Base-by-base conservation (phyloP, 441 rosid species). In the Macaranga tanarius region DNA sequence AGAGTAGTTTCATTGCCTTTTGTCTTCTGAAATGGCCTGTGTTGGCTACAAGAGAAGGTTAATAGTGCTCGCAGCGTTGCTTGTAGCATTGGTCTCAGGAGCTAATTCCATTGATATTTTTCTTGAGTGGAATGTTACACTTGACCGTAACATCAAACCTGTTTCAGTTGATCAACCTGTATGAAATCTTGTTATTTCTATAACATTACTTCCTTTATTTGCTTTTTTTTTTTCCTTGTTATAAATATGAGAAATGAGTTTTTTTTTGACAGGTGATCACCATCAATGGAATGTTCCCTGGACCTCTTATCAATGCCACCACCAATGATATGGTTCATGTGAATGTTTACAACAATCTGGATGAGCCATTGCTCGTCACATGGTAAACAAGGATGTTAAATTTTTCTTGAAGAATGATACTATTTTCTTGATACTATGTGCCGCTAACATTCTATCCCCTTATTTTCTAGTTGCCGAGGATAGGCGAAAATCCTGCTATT, bases 211-310 rank as follows among this genome's bases (percentile, higher is more conserved):
- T 63, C 15, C 19, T 10, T 34, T 25, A 3, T 65, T 10, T 31
- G 0, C 13, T 0, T 25, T n/a, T n/a, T n/a, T n/a, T n/a, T n/a
- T n/a, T n/a, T n/a, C n/a, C n/a, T n/a, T n/a, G n/a, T n/a, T n/a
- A n/a, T n/a, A n/a, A n/a, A n/a, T n/a, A n/a, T n/a, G n/a, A n/a
- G 10, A 42, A 42, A 42, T 42, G 47, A 7, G 47, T 42, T 42
- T n/a, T 13, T 38, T 2, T 40, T 7, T 52, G 19, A 52, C 23
- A 52, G 57, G 88, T 86, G 10, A 87, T 89, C 73, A 51, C 85
- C 73, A 89, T 87, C 71, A 87, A 89, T 44, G 88, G 90, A 20
- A 84, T 83, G 73, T 89, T 89, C 63, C 93, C 93, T 2, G 93
- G 93, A 59, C 93, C 93, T 10, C 82, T 76, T 12, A 80, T 89